A percentile compares a stretch with the other conserved stretches of the same genome.
Evolutionary conservation across 768 basidiomycete species (phyloP).

Genomic region (Leccinum incarnatum): DNA sequence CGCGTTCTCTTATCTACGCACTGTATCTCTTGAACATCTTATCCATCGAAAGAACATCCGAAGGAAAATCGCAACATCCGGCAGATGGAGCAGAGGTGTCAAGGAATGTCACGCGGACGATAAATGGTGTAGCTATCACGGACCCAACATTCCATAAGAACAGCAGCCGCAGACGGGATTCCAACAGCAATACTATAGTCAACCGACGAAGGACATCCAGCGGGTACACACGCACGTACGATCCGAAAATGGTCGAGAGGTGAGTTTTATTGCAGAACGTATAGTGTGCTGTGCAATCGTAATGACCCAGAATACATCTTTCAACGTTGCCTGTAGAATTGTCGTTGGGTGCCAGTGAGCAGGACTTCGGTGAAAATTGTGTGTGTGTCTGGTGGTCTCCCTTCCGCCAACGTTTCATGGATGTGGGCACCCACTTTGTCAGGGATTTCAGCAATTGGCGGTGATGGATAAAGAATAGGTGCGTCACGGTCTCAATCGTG

Average conservation of each 20-base stretch:
- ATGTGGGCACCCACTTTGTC: too few relatives aligned
- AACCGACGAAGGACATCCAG: conserved; percentile 51
- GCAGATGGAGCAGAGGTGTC: conserved; percentile 20
- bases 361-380: too few relatives aligned
- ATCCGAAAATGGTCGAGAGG: conserved; percentile 56
- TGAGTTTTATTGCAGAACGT: conserved; percentile 23
- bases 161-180: conserved; percentile 36
- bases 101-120: conserved; percentile 39
- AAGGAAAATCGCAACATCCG: conserved; percentile 3
- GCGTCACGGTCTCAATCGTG: too few relatives aligned
- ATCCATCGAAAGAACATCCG: conserved; percentile 25
- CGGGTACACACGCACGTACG: conserved; percentile 60
- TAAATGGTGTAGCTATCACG: conserved; percentile 32
- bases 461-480: too few relatives aligned
- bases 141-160: conserved; percentile 31
- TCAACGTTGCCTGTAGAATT: conserved; percentile 39
- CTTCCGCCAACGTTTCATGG: too few relatives aligned
- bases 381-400: too few relatives aligned
- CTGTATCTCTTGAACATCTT: neutral
- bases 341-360: conserved; percentile 23
- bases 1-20: neutral
- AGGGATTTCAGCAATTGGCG: too few relatives aligned
- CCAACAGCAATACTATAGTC: conserved; percentile 48
- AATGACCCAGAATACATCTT: too few relatives aligned
- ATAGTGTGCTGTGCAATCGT: too few relatives aligned